Evolutionary conservation across 306 rosid genomes (phyloP), one percentile per base, ranked within the genome.

Genomic region (Dryas octopetala): DNA sequence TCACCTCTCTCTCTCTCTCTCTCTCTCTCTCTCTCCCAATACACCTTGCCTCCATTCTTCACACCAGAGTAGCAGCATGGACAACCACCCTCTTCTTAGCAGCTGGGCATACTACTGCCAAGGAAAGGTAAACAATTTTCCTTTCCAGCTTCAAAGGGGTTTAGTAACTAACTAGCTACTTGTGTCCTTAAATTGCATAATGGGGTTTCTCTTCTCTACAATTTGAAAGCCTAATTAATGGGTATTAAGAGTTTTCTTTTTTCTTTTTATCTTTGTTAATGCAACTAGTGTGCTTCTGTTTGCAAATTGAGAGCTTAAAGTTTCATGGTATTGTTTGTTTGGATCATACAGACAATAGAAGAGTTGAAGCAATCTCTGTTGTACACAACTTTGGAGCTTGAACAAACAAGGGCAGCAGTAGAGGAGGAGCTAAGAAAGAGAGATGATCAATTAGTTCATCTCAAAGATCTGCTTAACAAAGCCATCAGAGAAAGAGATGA

Each of bases 401-500:
- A 92, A 74, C 96, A 96, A 78, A 90, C 97, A 8, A 89, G 82
- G 26, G 77, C 43, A 9, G 85, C 89, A 68, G 93, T 81, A 3
- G 93, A 90, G 49, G 99, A 92, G 59, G 97, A 92, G 80, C 92
- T 95, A 1, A 83, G 86, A 73, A 95, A 89, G 78, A 92, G 91
- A 68, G 97, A 95, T 54, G 93, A 90, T n/a, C 96, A 92, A 68
- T 49, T 96, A 4, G 16, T 64, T 17, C 83, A 83, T 38, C 92
- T 90, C 58, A 90, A 87, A 71, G 97, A 89, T 70, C 85, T 90
- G 43, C 86, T 90, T 5, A 83, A n/a, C 85, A 90, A 80, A 61
- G 79, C 96, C 84, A 83, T 84, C 10, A 80, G 78, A 74, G 98
- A 96, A 63, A 90, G 91, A 86, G 99, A 96, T 51, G 97, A 96